Base-by-base conservation (phyloP, 352 stramenopile genomes). In the Aphanomyces euteiches region DNA sequence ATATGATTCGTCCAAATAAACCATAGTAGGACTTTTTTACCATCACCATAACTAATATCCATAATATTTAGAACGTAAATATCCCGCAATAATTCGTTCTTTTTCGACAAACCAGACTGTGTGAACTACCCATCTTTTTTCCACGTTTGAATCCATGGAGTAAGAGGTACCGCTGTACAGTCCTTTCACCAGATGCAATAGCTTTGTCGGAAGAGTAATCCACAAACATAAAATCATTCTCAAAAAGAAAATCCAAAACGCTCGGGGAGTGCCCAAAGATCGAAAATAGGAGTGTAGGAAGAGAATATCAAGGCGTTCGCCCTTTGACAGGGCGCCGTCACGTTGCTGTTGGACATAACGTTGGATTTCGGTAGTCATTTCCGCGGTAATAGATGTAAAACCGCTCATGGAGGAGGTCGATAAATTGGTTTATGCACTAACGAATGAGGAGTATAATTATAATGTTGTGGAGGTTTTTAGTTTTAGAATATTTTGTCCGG, bases 1-100 rank as follows among this genome's bases (percentile, higher is more conserved):
- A 47, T 76, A 76, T 37, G 65, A 74, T 39, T 76, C 73, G 56
- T 78, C 73, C 41, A 78, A 67, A 47, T 78, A 76, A 1, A 78
- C 75, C n/a, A 71, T 57, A 39, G 56, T 28, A 2, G 56, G 2
- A 13, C 6, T 10, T 15, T 28, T 28, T 41, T 13, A 43, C 19
- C 39, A 38, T 15, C 19, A 17, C 17, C 28, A 28, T 28, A 2
- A 28, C 28, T 2, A 28, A 28, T 28, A 28, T 28, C 28, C 28
- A 15, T 43, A 8, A 64, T 64, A 7, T 19, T 28, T 64, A 43
- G 56, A 13, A 64, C 12, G 28, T 64, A 64, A 34, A 43, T 8
- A 43, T 64, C 56, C 6, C 56, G 56, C 7, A 38, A 28, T 17
- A 34, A 17, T 4, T 28, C 36, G 45, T 64, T 28, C 28, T 28